Base-by-base conservation (phyloP, 208 protist species). In the Wallacemonas sp. region DNA sequence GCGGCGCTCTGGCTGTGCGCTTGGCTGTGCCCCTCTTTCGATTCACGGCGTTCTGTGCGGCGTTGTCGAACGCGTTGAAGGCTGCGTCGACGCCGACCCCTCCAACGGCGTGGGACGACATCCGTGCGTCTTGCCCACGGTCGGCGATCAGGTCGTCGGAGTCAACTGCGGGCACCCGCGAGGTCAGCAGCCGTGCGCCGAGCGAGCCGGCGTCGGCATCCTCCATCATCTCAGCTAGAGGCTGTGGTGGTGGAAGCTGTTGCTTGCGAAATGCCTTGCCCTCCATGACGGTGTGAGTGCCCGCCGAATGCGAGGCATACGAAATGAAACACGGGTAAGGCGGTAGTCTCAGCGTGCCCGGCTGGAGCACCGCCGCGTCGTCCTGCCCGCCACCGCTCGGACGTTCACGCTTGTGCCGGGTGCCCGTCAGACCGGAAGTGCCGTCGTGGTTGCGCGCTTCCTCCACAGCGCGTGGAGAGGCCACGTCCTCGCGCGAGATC, bases 51-150 rank as follows among this genome's bases (percentile, higher is more conserved):
- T 81, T 69, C 30, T 76, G 68, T 19, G 70, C 78, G 21, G 54
- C 78, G 13, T 67, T 83, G 54, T 91, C 85, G 54, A 86, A 91
- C 8, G 63, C 61, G 65, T 91, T 91, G 58, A 89, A 89, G 13
- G 68, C 58, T 0, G 6, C 61, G 12, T 12, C 53, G 3, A 48
- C 37, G 19, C 32, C 19, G 41, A n/a, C 33, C 3, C 22, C 66
- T 34, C 46, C 44, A 10, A 36, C 50, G 10, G 38, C 60, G n/a
- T 36, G 24, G 0, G 26, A n/a, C 32, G 73, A 26, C 19, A 19
- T 42, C 1, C 58, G 30, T 29, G 41, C 24, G 22, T 50, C 22
- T 30, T 29, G 22, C 30, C 66, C 66, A 75, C 76, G 53, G n/a
- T 78, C 71, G 24, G 67, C 58, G 48, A 83, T 63, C 2, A 88